Evolutionary conservation across 495 filamentous ascomycete genomes (phyloP), one percentile per base, ranked within the genome.

Genomic region (Elaphomyces granulatus): DNA sequence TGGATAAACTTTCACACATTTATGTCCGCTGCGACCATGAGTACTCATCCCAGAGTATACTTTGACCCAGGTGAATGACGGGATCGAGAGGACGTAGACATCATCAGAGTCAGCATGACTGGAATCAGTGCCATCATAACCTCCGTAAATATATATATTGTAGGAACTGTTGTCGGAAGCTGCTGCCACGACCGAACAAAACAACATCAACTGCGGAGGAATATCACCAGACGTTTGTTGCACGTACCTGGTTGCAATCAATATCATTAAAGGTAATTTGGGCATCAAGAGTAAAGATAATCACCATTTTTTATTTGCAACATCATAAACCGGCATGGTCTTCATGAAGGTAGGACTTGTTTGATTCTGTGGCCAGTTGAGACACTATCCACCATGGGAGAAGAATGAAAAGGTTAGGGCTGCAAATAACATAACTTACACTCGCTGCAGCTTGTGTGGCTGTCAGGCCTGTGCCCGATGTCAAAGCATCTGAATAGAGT

Each of bases 141-240:
- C 76, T 32, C 76, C 76, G 43, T 80, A 80, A 37, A 71, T 73
- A 52, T 79, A 80, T 35, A 80, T 76, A 50, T 75, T 72, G 56
- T 66, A 67, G 40, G 68, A 71, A 14, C 66, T 71, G 3, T 46
- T 49, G 45, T 80, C 76, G 31, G 58, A 43, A 3, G 76, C 72
- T 8, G 68, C 46, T 2, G 69, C 74, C 21, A 74, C 61, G 3
- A 78, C 68, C 19, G 76, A 70, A 47, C 75, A 79, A 10, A 74
- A 74, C 43, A 67, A 60, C 3, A 74, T 63, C 10, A 63, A 53
- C 41, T 59, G 39, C 8, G 55, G 50, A 8, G 73, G 76, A 12
- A 41, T 48, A 1, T 60, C 52, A 7, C 60, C 68, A 2, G 46
- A 46, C 0, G 75, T 72, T 8, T 57, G 44, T 49, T 80, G 76